These are phyloP conservation scores for Emericellopsis terricola DNA, from an alignment of 495 filamentous ascomycete genomes.

Conservation along the genomic window DNA sequence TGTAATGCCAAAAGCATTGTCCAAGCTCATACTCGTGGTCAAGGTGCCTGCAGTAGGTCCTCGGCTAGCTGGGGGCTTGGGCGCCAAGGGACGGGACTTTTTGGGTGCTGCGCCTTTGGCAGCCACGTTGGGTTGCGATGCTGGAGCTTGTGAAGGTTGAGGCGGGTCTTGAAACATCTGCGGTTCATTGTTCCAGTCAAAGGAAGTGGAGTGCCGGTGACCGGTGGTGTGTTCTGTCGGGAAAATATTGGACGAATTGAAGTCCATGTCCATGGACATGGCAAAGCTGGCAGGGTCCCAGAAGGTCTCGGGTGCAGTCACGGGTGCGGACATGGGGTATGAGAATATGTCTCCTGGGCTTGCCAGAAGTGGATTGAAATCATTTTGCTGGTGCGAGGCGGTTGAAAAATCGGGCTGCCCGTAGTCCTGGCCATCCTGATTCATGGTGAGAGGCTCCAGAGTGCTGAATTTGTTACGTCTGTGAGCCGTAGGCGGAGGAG, in stretches of 20 bases:
- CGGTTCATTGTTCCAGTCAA: slow-evolving; percentile 30
- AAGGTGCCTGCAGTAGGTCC: no score
- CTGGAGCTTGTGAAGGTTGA: no score
- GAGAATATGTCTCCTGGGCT: slow-evolving; percentile 35
- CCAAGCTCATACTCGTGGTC: no score
- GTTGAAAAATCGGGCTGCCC: slow-evolving; percentile 23
- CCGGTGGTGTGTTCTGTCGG: slow-evolving; percentile 11
- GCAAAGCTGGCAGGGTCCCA: slow-evolving; percentile 49
- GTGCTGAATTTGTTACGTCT: no score
- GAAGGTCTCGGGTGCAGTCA: slow-evolving; percentile 49
- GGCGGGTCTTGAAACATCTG: slow-evolving; percentile 16
- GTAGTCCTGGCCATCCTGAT: slow-evolving; percentile 22
- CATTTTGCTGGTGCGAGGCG: slow-evolving; percentile 17
- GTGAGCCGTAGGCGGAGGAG: slow-evolving; percentile 30
- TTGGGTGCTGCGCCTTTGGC: background rate
- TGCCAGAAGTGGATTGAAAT: slow-evolving; percentile 18
- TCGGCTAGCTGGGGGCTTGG: slow-evolving; percentile 24
- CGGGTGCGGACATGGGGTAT: slow-evolving; percentile 51
- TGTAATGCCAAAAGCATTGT: no score
- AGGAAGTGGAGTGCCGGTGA: slow-evolving; percentile 20
- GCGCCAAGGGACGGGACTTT: slow-evolving; percentile 12
- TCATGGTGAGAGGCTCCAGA: no score
- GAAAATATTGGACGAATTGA: slow-evolving; percentile 18
- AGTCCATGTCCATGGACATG: slow-evolving; percentile 38
- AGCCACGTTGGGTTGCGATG: background rate